A percentile compares a stretch with the other conserved stretches of the same genome.
Evolutionary conservation across 495 filamentous ascomycete species (phyloP).

Genomic region (Aspergillus diversus): DNA sequence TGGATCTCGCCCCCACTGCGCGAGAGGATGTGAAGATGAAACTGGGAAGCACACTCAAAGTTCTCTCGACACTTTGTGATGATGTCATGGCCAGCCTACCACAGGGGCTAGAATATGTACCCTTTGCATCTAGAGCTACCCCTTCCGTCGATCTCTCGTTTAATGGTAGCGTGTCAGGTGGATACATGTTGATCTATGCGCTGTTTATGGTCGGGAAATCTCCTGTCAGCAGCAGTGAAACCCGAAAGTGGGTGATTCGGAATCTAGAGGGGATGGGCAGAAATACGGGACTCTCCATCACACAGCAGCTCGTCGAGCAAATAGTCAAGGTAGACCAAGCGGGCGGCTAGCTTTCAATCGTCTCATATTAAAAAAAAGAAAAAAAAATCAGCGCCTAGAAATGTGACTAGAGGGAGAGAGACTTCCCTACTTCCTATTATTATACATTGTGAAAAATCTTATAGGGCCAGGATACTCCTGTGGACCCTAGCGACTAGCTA

Average conservation of each 20-base stretch:
- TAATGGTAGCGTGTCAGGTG: slow-evolving; percentile 29
- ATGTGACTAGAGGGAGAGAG: no score
- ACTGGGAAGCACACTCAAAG: slow-evolving; percentile 31
- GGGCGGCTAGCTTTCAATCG: neutral
- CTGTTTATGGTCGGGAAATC: slow-evolving; percentile 40
- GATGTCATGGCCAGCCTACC: slow-evolving; percentile 54
- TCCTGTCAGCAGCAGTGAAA: slow-evolving; percentile 20
- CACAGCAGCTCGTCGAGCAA: slow-evolving; percentile 26
- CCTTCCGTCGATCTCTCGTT: slow-evolving; percentile 11
- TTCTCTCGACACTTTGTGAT: slow-evolving; percentile 37
- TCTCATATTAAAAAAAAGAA: no score
- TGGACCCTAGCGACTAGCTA: no score
- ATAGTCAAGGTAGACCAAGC: slow-evolving; percentile 24
- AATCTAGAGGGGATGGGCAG: slow-evolving; percentile 38
- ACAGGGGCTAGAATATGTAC: slow-evolving; percentile 34
- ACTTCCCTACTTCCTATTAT: no score
- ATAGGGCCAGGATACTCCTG: no score
- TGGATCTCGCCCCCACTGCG: slow-evolving; percentile 14
- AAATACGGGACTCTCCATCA: slow-evolving; percentile 31
- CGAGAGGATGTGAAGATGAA: slow-evolving; percentile 27
- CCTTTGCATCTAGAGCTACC: slow-evolving; percentile 9
- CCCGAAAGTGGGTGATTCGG: slow-evolving; percentile 40
- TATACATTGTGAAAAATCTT: no score
- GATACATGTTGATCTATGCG: slow-evolving; percentile 39
- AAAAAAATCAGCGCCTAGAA: no score